phyloP scores from a whole-genome alignment of 805 yeast genomes.

The Candida wancherniae region DNA sequence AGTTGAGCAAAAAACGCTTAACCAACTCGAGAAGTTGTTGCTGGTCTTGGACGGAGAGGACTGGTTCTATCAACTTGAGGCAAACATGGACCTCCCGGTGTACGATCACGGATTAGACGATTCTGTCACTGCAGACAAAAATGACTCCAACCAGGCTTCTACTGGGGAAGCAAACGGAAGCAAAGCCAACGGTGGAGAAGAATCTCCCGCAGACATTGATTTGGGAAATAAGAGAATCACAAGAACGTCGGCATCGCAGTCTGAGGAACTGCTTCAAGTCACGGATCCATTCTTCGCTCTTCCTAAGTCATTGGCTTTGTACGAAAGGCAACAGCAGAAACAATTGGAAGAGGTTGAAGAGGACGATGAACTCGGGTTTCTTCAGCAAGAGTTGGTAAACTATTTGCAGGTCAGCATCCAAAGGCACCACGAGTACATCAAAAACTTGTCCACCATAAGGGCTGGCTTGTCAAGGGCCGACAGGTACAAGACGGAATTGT shows the following conservation, averaged over 20 bases:
- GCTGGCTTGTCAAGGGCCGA: slow-evolving; percentile 75
- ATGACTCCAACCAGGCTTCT: neutral
- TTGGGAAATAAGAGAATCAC: slow-evolving; percentile 12
- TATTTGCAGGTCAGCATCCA: slow-evolving; percentile 43
- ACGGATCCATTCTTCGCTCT: slow-evolving; percentile 51
- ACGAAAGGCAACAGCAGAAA: slow-evolving; percentile 24
- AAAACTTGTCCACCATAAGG: slow-evolving; percentile 70
- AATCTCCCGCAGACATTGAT: slow-evolving; percentile 6
- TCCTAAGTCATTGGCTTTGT: slow-evolving; percentile 38
- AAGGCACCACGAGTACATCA: slow-evolving; percentile 71
- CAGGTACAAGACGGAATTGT: slow-evolving; percentile 62
- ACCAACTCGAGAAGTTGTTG: slow-evolving; percentile 63
- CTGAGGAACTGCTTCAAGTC: slow-evolving; percentile 56
- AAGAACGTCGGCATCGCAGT: slow-evolving; percentile 7
- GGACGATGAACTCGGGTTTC: slow-evolving; percentile 39
- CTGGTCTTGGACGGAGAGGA: slow-evolving; percentile 86
- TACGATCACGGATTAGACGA: slow-evolving; percentile 60
- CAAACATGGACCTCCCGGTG: slow-evolving; percentile 57
- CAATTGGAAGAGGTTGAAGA: slow-evolving; percentile 20
- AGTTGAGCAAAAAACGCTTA: slow-evolving; percentile 74
- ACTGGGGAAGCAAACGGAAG: slow-evolving; percentile 11
- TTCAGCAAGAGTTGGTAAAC: slow-evolving; percentile 52
- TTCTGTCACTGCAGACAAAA: slow-evolving; percentile 5
- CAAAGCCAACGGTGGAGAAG: slow-evolving; percentile 8
- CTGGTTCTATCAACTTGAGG: slow-evolving; percentile 60